These are phyloP conservation scores for Amoebophrya sp. DNA, from an alignment of 169 alveolate genomes.

Conservation along the genomic window DNA sequence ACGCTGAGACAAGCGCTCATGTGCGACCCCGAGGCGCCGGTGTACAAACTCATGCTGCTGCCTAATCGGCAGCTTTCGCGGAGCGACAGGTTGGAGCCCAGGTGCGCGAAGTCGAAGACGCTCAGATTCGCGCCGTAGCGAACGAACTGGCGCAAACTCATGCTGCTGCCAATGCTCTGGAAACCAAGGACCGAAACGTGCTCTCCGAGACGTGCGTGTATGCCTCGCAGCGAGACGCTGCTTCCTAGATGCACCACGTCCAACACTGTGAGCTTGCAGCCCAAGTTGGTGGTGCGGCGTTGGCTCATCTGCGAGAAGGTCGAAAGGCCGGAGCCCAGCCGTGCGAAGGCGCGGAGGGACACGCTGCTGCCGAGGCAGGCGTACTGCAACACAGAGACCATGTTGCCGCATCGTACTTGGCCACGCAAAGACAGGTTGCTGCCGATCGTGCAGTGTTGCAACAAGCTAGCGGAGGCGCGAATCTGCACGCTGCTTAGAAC, in stretches of 20 bases:
- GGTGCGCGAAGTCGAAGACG: neutral
- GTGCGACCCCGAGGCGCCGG: slow-evolving; percentile 20
- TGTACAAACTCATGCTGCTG: neutral
- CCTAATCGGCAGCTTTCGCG: neutral
- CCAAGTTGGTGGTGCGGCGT: neutral
- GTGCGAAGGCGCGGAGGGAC: neutral
- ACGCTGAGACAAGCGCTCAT: neutral
- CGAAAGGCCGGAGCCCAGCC: slow-evolving; percentile 28
- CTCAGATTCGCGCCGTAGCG: neutral
- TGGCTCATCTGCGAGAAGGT: too few species aligned
- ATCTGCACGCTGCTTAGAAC: neutral
- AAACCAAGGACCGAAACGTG: neutral
- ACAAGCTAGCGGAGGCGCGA: neutral
- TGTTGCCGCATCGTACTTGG: slow-evolving; percentile 12
- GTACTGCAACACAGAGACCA: neutral
- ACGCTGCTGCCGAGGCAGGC: neutral
- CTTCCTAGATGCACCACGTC: neutral
- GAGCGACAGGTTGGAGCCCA: neutral
- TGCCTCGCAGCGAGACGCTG: neutral
- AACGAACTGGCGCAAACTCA: neutral
- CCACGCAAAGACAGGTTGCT: neutral
- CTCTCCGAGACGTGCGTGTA: neutral
- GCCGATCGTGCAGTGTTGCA: neutral
- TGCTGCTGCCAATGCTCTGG: neutral
- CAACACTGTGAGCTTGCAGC: neutral